phyloP scores from a whole-genome alignment of 2,329 filamentous ascomycete genomes.

The Bipolaris sorokiniana region DNA sequence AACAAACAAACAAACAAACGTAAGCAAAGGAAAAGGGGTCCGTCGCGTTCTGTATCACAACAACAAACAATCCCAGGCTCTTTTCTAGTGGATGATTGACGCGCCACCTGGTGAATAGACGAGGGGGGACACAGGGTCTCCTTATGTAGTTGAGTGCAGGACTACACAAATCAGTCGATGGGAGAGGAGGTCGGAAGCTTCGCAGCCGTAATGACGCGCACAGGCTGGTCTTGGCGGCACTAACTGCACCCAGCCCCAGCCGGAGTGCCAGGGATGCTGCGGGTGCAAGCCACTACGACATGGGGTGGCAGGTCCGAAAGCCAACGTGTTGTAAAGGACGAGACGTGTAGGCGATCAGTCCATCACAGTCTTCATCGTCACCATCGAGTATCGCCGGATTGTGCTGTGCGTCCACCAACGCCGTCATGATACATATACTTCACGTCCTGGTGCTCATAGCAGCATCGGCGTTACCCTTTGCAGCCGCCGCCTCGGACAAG shows the following conservation, averaged over 20 bases:
- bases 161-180: conserved; percentile 29
- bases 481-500: conserved; percentile 49
- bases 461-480: conserved; percentile 37
- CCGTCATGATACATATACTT: conserved; percentile 37
- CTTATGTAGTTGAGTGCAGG: conserved; percentile 17
- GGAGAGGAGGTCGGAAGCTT: conserved; percentile 20
- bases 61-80: conserved; percentile 3
- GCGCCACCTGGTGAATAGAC: conserved; percentile 10
- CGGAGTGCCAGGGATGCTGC: conserved; percentile 19
- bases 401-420: conserved; percentile 8
- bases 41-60: conserved; percentile 10
- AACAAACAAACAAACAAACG: conserved; percentile 12
- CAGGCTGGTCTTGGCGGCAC: conserved; percentile 10
- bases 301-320: conserved; percentile 18
- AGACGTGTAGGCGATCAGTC: conserved; percentile 5
- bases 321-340: conserved; percentile 30
- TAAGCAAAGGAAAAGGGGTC: conserved; percentile 22
- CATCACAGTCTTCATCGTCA: conserved; percentile 12
- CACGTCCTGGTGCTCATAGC: conserved; percentile 34
- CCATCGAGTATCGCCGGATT: conserved; percentile 14
- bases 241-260: conserved; percentile 10
- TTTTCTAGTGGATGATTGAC: neutral
- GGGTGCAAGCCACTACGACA: conserved; percentile 18
- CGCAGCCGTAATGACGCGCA: conserved; percentile 24
- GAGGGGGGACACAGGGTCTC: conserved; percentile 1